Base-by-base conservation (phyloP, 176 grass and related monocot genomes). In the Tillandsia fasciculata region DNA sequence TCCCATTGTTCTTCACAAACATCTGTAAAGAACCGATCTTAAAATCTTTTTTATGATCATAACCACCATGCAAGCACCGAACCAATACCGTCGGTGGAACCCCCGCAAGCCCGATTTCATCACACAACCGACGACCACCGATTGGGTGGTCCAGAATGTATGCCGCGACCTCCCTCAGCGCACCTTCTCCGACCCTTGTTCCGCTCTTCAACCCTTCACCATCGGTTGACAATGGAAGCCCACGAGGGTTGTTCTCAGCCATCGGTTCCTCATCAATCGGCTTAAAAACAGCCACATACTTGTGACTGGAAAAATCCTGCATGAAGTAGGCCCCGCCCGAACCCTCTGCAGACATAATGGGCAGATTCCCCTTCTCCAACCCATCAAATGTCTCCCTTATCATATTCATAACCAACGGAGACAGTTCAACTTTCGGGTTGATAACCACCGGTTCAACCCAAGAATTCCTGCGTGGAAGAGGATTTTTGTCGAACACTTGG, bases 181-280 rank as follows among this genome's bases (percentile, higher is more conserved):
- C 86, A 52, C 90, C 90, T 72, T 90, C 77, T 56, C 86, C 90
- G 3, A 90, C 86, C 51, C 76, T 70, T 29, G 86, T 95, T 9
- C 91, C 87, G 54, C 82, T 82, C 58, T 90, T 96, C 78, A 96
- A 79, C 13, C 91, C 91, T 74, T 96, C 91, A 5, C 87, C 91
- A 65, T 96, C 76, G 28, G 79, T 73, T 0, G 87, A 87, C 63
- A 80, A 27, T 17, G 87, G 86, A 74, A 87, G 75, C 12, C 87
- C 78, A 69, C 84, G 83, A 29, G 87, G 90, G 56, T 96, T 96
- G 69, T 96, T 90, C 50, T 75, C 22, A 0, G 84, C 87, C 83
- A 84, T 90, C 24, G 91, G 91, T 75, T 96, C 91, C 68, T 96
- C 91, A 70, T 96, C 91, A 8, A 85, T 87, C 28, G 91, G 91